These are phyloP conservation scores for Penicillium sp. DNA, from an alignment of 2,329 filamentous ascomycete species.

Conservation along the genomic window DNA sequence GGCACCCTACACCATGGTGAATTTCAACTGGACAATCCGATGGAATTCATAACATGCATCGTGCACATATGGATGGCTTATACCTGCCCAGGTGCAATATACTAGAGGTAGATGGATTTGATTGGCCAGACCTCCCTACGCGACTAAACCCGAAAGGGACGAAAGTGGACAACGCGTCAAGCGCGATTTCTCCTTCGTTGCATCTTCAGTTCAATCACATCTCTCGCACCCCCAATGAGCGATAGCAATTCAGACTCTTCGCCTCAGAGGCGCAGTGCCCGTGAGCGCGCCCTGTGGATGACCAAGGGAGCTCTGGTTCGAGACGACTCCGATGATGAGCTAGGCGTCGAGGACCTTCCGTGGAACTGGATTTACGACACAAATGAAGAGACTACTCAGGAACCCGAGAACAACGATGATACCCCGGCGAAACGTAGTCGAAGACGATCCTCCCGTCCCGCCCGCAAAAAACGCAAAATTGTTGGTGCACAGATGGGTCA, in stretches of 20 bases:
- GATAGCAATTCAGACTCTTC: constrained; percentile 16
- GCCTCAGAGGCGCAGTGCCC: constrained; percentile 22
- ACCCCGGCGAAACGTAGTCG: constrained; percentile 24
- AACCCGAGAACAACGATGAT: constrained; percentile 9
- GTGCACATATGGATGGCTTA: too few relatives aligned
- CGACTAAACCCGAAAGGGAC: constrained; percentile 27
- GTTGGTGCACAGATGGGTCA: constrained; percentile 77
- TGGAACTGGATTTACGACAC: constrained; percentile 74
- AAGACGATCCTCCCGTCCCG: constrained; percentile 30
- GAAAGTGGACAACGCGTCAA: constrained; percentile 36
- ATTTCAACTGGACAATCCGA: too few relatives aligned
- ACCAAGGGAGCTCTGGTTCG: constrained; percentile 62
- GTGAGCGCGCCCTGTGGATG: constrained; percentile 49
- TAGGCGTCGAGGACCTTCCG: constrained; percentile 66
- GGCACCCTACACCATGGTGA: too few relatives aligned
- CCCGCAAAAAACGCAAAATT: constrained; percentile 52
- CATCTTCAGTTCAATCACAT: not conserved
- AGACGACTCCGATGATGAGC: constrained; percentile 86
- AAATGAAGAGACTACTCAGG: constrained; percentile 22
- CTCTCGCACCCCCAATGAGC: constrained; percentile 2
- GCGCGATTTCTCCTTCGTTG: constrained; percentile 22
- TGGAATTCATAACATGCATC: not conserved
- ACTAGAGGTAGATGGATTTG: not conserved
- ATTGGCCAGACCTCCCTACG: constrained; percentile 14
- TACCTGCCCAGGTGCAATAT: too few relatives aligned